A percentile compares a stretch with the other conserved stretches of the same genome.
Conservation (phyloP, 2,329 filamentous ascomycete genomes). For the Cadophora sp. region DNA sequence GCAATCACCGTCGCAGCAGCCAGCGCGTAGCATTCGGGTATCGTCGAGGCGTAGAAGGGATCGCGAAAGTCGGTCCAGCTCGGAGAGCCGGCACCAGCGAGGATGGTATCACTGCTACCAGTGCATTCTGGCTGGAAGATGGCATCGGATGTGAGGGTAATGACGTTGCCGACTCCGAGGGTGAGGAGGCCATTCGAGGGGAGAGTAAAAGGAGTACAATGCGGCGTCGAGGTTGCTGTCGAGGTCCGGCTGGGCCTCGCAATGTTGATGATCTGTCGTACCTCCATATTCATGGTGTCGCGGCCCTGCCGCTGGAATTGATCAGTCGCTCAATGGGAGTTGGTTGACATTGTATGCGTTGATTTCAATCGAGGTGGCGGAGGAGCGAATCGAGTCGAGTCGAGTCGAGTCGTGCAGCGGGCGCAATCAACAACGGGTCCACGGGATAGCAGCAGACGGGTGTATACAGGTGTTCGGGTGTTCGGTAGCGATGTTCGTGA, state of each 20-base stretch:
- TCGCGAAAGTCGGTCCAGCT: conserved; percentile 67
- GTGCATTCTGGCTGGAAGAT: conserved; percentile 58
- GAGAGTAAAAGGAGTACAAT: conserved; percentile 68
- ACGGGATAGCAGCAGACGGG: not conserved
- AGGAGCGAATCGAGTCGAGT: too few relatives aligned
- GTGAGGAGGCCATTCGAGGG: conserved; percentile 61
- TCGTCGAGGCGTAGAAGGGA: conserved; percentile 92
- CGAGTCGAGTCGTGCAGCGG: conserved; percentile 14
- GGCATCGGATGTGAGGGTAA: conserved; percentile 55
- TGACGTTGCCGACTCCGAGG: conserved; percentile 44
- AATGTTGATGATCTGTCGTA: conserved; percentile 43
- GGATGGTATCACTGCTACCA: conserved; percentile 44
- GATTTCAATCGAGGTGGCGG: conserved; percentile 12
- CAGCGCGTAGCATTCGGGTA: conserved; percentile 91
- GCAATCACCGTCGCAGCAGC: conserved; percentile 90
- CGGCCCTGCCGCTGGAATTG: conserved; percentile 41
- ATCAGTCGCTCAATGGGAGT: conserved; percentile 28
- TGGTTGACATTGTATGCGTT: conserved; percentile 33
- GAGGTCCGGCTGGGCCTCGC: conserved; percentile 43
- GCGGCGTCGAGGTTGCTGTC: conserved; percentile 49
- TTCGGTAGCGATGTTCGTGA: not conserved
- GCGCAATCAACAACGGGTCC: conserved; percentile 3
- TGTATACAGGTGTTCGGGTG: not conserved
- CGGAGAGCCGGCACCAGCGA: conserved; percentile 35
- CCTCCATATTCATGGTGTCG: conserved; percentile 39